Evolutionary conservation across 83 land plant genomes (phyloP).

Genomic region (Picea engelmannii): DNA sequence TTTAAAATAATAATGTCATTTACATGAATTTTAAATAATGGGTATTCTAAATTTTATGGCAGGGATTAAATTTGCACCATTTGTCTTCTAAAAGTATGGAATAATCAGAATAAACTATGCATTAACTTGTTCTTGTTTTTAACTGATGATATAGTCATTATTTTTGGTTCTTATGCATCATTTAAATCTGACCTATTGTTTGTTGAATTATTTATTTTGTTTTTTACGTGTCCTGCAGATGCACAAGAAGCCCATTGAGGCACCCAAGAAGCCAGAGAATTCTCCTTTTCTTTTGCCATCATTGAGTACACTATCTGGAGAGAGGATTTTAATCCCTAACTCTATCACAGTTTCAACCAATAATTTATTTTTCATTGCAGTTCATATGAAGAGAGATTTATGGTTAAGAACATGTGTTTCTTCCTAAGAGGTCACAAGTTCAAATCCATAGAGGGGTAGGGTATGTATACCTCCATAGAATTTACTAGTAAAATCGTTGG

Average conservation of each 20-base stretch:
- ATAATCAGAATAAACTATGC: neutral
- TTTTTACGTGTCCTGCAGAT: slow-evolving; percentile 26
- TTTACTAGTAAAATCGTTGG: no score
- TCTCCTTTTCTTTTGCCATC: slow-evolving; percentile 96
- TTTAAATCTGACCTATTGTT: neutral
- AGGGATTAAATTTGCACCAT: neutral
- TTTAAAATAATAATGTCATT: no score
- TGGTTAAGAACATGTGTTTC: slow-evolving; percentile 71
- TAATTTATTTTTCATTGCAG: no score
- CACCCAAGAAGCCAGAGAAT: slow-evolving; percentile 97
- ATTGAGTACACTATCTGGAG: slow-evolving; percentile 77
- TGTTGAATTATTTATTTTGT: neutral
- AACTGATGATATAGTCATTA: no score
- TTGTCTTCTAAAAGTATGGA: neutral
- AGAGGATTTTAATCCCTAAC: slow-evolving; percentile 55
- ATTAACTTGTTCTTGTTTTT: no score
- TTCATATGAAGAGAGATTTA: slow-evolving; percentile 11
- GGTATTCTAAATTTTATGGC: neutral
- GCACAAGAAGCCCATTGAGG: slow-evolving; percentile 90
- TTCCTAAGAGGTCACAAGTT: no score
- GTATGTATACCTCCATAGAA: no score
- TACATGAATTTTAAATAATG: neutral
- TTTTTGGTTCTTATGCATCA: neutral
- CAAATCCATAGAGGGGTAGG: no score
- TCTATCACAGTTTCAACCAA: no score